phyloP scores from a whole-genome alignment of 148 eudicot genomes.

The Cornus controversa region DNA sequence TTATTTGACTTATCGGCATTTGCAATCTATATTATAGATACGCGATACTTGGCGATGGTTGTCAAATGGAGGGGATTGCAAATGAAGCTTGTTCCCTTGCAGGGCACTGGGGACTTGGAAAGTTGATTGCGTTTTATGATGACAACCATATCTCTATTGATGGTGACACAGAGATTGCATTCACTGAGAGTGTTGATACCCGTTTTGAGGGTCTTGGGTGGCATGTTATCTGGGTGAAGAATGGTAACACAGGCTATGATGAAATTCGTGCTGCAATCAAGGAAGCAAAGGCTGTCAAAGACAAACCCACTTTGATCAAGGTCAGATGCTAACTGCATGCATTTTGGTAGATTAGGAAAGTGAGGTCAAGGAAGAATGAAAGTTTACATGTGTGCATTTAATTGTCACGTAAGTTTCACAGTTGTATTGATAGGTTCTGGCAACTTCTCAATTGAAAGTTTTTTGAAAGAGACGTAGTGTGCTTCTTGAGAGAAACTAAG shows the following conservation, averaged over 20 bases:
- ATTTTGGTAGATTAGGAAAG: neutral
- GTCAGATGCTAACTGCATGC: conserved; percentile 24
- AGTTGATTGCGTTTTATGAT: conserved; percentile 95
- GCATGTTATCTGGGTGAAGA: conserved; percentile 99
- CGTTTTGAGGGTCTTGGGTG: conserved; percentile 97
- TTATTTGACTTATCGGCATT: conserved; percentile 12
- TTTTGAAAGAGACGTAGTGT: neutral
- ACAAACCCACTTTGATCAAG: conserved; percentile 96
- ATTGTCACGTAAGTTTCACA: neutral
- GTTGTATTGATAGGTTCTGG: neutral
- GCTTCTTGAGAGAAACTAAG: neutral
- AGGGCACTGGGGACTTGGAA: conserved; percentile 98
- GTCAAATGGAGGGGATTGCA: conserved; percentile 97
- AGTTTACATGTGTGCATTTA: neutral
- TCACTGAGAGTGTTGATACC: conserved; percentile 82
- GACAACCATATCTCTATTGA: conserved; percentile 98
- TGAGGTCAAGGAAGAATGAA: neutral
- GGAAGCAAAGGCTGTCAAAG: conserved; percentile 93
- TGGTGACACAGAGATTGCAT: conserved; percentile 95
- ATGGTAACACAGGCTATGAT: conserved; percentile 88
- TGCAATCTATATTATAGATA: conserved; percentile 39
- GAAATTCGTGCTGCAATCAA: conserved; percentile 98
- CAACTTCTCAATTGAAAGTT: neutral
- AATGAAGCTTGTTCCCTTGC: conserved; percentile 98
- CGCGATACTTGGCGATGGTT: conserved; percentile 82